Base-by-base conservation (phyloP, 495 filamentous ascomycete species). In the Aspergillus bertholletiae region DNA sequence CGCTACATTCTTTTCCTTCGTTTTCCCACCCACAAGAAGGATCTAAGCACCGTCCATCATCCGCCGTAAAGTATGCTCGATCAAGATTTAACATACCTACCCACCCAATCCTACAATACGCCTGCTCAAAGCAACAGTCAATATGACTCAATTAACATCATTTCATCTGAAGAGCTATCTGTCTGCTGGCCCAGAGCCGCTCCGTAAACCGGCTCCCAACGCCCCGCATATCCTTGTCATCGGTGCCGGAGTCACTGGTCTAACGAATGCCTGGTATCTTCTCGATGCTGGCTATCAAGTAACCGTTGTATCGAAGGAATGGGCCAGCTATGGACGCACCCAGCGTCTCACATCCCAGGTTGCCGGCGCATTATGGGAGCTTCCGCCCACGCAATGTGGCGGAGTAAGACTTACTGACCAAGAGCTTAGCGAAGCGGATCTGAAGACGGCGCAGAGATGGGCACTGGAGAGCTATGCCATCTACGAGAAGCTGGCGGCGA, bases 281-380 rank as follows among this genome's bases (percentile, higher is more conserved):
- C 69, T 80, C 8, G 78, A 81, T 51, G 59, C 58, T 18, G 78
- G 78, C 30, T 79, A 77, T 62, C 63, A 64, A 11, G 78, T 80
- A 44, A 80, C 76, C 12, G 65, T 81, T 26, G 47, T 80, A 24
- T 68, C 77, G 23, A 73, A 66, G 40, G 65, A 74, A 30, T 81
- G 75, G 74, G 74, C 64, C 15, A 70, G 53, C 39, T 58, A 54
- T 20, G 47, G 20, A 34, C 51, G 61, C 22, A 51, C 65, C 20
- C 60, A 70, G 35, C 73, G 76, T 7, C 62, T 81, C 15, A 79
- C 78, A 9, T 80, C 78, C 6, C 78, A 81, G 54, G 72, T 78
- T 22, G 73, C 74, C 5, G 78, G 76, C 9, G 77, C 78, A 3
- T 65, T 81, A 1, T 81, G 78, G 78, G 76, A 81, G 54, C 75